Conservation (phyloP, 2,329 filamentous ascomycete genomes). For the Fusarium solani-melongenae region DNA sequence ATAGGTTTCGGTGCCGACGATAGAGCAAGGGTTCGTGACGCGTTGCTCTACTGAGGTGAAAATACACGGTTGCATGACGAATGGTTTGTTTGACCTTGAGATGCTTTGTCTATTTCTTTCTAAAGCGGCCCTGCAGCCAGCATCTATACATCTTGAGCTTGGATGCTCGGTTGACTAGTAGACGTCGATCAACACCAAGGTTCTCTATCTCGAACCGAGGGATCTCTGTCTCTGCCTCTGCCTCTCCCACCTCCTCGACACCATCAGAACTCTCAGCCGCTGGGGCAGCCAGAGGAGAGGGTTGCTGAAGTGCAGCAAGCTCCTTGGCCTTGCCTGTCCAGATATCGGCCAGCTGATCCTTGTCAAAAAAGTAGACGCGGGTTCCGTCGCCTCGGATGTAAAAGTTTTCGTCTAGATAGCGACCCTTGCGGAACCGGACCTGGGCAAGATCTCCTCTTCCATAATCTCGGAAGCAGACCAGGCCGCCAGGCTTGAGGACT, state of each 20-base stretch:
- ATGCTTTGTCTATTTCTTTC: constrained; percentile 66
- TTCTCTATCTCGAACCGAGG: constrained; percentile 76
- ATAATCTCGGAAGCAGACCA: constrained; percentile 96
- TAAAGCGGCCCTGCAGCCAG: constrained; percentile 90
- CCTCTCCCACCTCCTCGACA: constrained; percentile 25
- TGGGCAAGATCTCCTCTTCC: constrained; percentile 95
- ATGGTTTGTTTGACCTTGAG: neutral
- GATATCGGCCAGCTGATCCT: constrained; percentile 81
- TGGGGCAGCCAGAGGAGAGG: neutral
- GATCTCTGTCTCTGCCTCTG: constrained; percentile 30
- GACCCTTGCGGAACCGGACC: constrained; percentile 94
- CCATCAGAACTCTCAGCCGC: constrained; percentile 5
- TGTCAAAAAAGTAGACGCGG: constrained; percentile 96
- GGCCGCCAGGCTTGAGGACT: constrained; percentile 90
- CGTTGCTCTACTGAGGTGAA: constrained; percentile 53
- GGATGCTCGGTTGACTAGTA: constrained; percentile 91
- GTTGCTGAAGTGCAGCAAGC: constrained; percentile 16
- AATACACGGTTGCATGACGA: neutral
- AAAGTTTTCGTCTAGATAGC: constrained; percentile 96
- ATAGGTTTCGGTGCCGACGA: constrained; percentile 67
- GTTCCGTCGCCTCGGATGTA: constrained; percentile 97
- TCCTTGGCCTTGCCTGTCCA: constrained; percentile 68
- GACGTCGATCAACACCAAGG: constrained; percentile 84
- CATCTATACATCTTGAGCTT: constrained; percentile 98
- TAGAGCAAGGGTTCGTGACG: constrained; percentile 54